These are phyloP conservation scores for Ceratobasidium sp. DNA, from an alignment of 1,284 basidiomycete species.

Conservation along the genomic window DNA sequence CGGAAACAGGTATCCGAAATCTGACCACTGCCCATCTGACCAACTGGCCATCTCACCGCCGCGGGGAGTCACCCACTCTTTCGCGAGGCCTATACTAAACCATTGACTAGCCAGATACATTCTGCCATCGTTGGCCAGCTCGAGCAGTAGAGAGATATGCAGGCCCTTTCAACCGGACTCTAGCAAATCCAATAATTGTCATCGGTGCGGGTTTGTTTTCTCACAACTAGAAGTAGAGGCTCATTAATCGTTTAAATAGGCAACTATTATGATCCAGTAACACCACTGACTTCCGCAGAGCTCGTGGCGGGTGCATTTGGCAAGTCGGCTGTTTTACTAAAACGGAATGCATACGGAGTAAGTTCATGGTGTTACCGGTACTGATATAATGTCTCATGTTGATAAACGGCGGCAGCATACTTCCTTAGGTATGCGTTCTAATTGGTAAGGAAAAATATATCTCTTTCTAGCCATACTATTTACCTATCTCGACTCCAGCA, in stretches of 20 bases:
- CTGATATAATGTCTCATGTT: neutral
- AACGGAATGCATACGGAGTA: conserved; percentile 40
- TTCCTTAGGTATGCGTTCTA: conserved; percentile 34
- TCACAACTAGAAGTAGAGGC: neutral
- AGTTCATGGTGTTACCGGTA: neutral
- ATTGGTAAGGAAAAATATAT: neutral
- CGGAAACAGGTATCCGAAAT: too few relatives aligned
- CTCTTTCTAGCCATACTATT: neutral
- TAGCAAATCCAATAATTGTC: conserved; percentile 36
- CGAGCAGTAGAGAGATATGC: conserved; percentile 39
- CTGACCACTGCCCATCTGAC: too few relatives aligned
- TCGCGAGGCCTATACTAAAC: neutral
- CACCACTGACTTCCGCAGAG: conserved; percentile 25
- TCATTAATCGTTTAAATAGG: neutral
- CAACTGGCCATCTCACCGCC: too few relatives aligned
- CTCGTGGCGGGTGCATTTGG: conserved; percentile 22
- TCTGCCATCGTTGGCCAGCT: conserved; percentile 28
- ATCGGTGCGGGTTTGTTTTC: conserved; percentile 13
- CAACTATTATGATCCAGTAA: conserved; percentile 41
- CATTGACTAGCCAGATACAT: neutral
- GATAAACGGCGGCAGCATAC: conserved; percentile 18
- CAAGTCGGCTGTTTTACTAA: conserved; percentile 28
- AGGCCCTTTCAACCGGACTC: conserved; percentile 39
- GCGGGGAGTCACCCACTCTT: too few relatives aligned
- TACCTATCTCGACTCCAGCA: neutral